Evolutionary conservation across 2,329 filamentous ascomycete species (phyloP), one percentile per base, ranked within the genome.

Genomic region (Lecanoromycetidae sp.): DNA sequence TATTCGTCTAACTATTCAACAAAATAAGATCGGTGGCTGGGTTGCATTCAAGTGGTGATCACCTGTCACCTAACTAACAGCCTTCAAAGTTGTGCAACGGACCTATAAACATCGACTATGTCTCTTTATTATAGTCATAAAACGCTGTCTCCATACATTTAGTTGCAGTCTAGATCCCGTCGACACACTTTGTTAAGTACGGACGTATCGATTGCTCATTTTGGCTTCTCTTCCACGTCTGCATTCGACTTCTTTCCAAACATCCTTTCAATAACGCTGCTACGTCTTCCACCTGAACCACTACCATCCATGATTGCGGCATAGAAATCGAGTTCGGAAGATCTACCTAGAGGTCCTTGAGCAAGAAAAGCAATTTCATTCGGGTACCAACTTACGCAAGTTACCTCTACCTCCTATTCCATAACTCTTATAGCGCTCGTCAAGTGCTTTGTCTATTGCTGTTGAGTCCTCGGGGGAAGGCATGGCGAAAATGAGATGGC

Each of bases 361-460:
- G 19, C 15, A 32, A 29, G 23, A 25, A 26, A 5, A 8, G n/a
- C 5, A 17, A 23, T 6, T 2, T 7, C 19, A 5, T 17, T 32
- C 26, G 23, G 19, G 20, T n/a, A 8, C 17, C 13, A 38, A 15
- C 35, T 32, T 42, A 49, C 47, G 26, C 47, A 49, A 22, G 29
- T 49, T 49, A n/a, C 47, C 47, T 39, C 9, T 35, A 22, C 47
- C 47, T 4, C 47, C 47, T 27, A 43, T 49, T 4, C 47, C 47
- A 33, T 41, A 35, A 36, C 47, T 49, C 1, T 17, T 36, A 10
- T 40, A 49, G 17, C 47, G 47, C 36, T 49, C 47, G 15, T 45
- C 23, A n/a, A 35, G 9, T 10, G 38, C 15, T 17, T n/a, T n/a
- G n/a, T n/a, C n/a, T n/a, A n/a, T n/a, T n/a, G 30, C 20, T 13